Conservation (phyloP, 495 filamentous ascomycete genomes). For the Aspergillus coremiiformis region DNA sequence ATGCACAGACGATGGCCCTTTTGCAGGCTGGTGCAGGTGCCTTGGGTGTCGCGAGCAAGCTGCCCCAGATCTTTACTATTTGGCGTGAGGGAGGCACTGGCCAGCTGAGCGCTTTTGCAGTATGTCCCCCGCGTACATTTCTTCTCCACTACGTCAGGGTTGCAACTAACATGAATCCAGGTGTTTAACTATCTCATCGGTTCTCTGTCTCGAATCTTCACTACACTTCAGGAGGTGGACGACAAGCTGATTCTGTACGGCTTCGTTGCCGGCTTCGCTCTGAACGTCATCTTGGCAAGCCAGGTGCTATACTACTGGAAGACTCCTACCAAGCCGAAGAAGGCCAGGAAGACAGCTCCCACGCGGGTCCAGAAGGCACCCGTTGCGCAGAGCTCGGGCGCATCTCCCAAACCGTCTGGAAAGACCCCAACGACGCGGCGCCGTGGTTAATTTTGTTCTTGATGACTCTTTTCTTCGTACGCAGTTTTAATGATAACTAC, state of each 20-base stretch:
- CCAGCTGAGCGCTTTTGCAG: constrained; percentile 91
- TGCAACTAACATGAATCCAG: constrained; percentile 37
- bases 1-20: constrained; percentile 60
- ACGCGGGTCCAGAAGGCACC: constrained; percentile 30
- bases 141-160: not conserved
- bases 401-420: constrained; percentile 23
- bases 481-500: not conserved
- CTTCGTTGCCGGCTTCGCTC: constrained; percentile 77
- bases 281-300: constrained; percentile 77
- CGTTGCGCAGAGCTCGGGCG: constrained; percentile 23
- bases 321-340: constrained; percentile 38
- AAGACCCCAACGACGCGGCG: constrained; percentile 43
- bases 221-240: constrained; percentile 90
- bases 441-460: constrained; percentile 32
- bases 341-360: constrained; percentile 30
- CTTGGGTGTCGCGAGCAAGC: constrained; percentile 77
- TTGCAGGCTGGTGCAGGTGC: constrained; percentile 81
- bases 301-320: constrained; percentile 99
- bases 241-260: constrained; percentile 92
- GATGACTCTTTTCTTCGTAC: not conserved
- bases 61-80: constrained; percentile 84
- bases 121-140: constrained; percentile 41
- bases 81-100: constrained; percentile 80
- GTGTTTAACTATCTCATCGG: constrained; percentile 96
- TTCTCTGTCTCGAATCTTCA: constrained; percentile 89